Conservation (phyloP, 805 yeast genomes). For the Monosporozyma unispora region DNA sequence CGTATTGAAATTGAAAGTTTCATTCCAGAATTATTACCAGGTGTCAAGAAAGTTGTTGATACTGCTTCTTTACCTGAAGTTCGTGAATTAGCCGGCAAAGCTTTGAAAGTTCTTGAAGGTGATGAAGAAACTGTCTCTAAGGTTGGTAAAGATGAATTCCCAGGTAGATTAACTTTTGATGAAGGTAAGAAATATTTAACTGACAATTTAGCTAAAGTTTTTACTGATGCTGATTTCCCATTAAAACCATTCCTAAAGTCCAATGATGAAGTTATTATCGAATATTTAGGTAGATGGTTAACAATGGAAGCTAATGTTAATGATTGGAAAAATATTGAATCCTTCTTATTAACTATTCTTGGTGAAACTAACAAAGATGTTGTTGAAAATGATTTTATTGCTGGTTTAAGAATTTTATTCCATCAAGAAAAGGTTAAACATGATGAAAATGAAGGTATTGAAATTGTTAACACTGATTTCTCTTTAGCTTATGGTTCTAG, state of each 20-base stretch:
- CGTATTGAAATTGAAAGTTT: constrained; percentile 82
- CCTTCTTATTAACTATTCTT: constrained; percentile 40
- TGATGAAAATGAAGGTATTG: constrained; percentile 70
- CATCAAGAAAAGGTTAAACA: constrained; percentile 39
- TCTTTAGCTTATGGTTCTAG: constrained; percentile 96
- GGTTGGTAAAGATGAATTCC: constrained; percentile 44
- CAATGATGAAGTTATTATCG: constrained; percentile 28
- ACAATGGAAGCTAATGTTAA: constrained; percentile 63
- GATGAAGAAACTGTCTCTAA: constrained; percentile 55
- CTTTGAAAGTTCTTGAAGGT: constrained; percentile 68
- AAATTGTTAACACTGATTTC: constrained; percentile 88
- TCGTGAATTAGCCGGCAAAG: constrained; percentile 84
- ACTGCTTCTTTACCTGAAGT: constrained; percentile 95
- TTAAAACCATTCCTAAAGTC: constrained; percentile 17
- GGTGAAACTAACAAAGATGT: constrained; percentile 30
- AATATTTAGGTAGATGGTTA: constrained; percentile 46
- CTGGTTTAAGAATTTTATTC: constrained; percentile 46
- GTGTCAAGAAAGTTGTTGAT: constrained; percentile 76
- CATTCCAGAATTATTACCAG: constrained; percentile 85
- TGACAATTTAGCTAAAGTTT: constrained; percentile 15
- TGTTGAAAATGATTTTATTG: constrained; percentile 34
- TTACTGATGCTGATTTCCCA: constrained; percentile 7
- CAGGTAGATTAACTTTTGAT: constrained; percentile 57
- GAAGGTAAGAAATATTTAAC: constrained; percentile 42
- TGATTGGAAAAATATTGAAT: constrained; percentile 56